Evolutionary conservation across 768 basidiomycete species (phyloP).

Genomic region (Termitomyces sp.): DNA sequence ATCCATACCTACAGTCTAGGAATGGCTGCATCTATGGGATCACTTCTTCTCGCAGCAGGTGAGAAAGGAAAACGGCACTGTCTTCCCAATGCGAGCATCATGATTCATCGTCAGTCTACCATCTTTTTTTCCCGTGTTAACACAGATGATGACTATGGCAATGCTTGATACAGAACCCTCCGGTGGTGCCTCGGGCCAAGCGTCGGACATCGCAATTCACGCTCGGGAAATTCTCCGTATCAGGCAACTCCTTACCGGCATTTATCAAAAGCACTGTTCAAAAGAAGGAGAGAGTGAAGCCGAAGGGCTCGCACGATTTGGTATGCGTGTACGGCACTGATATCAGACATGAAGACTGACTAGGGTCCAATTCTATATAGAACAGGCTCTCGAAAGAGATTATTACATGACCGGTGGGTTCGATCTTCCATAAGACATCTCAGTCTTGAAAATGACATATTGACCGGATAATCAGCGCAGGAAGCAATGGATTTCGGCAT

Average conservation of each 20-base stretch:
- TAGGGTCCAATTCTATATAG: conserved; percentile 33
- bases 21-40: conserved; percentile 95
- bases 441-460: conserved; percentile 11
- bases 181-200: conserved; percentile 93
- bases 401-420: conserved; percentile 87
- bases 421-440: conserved; percentile 1
- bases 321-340: conserved; percentile 35
- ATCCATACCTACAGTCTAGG: conserved; percentile 97
- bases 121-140: neutral
- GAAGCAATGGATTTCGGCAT: conserved; percentile 91
- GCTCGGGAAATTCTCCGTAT: conserved; percentile 94
- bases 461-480: conserved; percentile 46
- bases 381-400: conserved; percentile 87
- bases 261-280: conserved; percentile 86
- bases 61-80: conserved; percentile 89
- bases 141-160: neutral
- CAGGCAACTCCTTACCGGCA: conserved; percentile 74
- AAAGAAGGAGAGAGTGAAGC: conserved; percentile 57
- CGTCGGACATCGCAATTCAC: conserved; percentile 95
- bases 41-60: conserved; percentile 85
- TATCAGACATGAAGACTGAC: conserved; percentile 8
- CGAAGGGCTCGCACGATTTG: conserved; percentile 70
- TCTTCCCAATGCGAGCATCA: conserved; percentile 90
- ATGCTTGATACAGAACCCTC: conserved; percentile 69
- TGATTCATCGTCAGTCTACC: conserved; percentile 84